Evolutionary conservation across 371 early-diverging fungal genomes (phyloP).

Genomic region (Gilbertella persicaria): DNA sequence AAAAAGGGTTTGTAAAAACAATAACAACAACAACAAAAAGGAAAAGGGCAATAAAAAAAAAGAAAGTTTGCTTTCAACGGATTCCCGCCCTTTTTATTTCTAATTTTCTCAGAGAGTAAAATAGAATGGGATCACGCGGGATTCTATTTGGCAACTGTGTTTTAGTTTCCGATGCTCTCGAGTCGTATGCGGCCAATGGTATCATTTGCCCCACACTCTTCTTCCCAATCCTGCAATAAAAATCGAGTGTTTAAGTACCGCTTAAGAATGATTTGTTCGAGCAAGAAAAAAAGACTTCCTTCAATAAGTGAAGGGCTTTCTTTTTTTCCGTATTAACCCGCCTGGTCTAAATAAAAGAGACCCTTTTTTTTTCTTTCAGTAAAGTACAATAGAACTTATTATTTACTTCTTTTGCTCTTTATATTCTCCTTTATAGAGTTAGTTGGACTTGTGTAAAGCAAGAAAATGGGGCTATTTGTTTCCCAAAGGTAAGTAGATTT

Average conservation of each 20-base stretch:
- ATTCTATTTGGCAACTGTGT: slow-evolving; percentile 2
- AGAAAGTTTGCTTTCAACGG: slow-evolving; percentile 4
- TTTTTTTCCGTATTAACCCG: slow-evolving; percentile 19
- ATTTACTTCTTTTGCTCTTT: neutral
- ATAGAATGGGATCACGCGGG: slow-evolving; percentile 22
- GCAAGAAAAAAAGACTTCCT: slow-evolving; percentile 4
- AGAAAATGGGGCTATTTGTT: neutral
- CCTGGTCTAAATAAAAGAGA: neutral
- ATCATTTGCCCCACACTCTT: slow-evolving; percentile 9
- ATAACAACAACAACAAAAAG: slow-evolving; percentile 1
- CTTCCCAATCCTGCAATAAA: slow-evolving; percentile 7
- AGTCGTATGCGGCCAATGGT: slow-evolving; percentile 14
- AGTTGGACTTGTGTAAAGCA: neutral
- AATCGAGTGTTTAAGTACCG: slow-evolving; percentile 9
- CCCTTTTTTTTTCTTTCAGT: neutral
- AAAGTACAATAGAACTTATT: too few species aligned
- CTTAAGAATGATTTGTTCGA: slow-evolving; percentile 21
- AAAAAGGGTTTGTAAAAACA: slow-evolving; percentile 3
- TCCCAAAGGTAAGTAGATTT: neutral
- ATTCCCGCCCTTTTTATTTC: slow-evolving; percentile 25
- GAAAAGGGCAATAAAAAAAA: slow-evolving; percentile 12
- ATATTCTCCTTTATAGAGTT: neutral
- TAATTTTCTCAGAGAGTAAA: slow-evolving; percentile 6
- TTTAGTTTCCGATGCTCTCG: neutral
- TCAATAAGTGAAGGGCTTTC: slow-evolving; percentile 3